Evolutionary conservation across 2,329 filamentous ascomycete species (phyloP), one percentile per base, ranked within the genome.

Genomic region (Colletotrichum lini): DNA sequence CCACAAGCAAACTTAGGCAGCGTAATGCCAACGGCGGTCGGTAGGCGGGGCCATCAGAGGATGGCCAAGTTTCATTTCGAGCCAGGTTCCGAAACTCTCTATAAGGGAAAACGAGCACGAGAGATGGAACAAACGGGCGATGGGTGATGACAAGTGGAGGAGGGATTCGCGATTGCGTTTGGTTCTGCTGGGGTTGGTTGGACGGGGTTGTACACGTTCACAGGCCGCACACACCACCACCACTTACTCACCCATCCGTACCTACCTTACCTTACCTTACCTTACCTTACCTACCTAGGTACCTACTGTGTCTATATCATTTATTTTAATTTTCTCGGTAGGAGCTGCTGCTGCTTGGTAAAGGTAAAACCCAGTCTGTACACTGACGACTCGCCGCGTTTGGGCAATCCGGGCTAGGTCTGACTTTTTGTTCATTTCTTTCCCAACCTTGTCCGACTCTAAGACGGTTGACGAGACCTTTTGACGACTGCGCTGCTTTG

Each of bases 81-180:
- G 58, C 53, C 59, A 70, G 53, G 50, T 63, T 65, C 59, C 66
- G 66, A 72, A 72, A 70, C 66, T 65, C 59, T 70, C 65, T 63
- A 42, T 21, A 38, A 18, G 23, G 30, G 50, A 40, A 40, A 30
- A 65, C 52, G 52, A 38, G 21, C 52, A 26, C 18, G 45, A 26
- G 9, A 15, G 26, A 12, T 15, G 26, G 52, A 42, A 44, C 26
- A n/a, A 45, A n/a, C 38, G 18, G 23, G 23, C n/a, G 56, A 67
- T 62, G 50, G 56, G 59, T 30, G 50, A 62, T 35, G 67, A 57
- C 42, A 30, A 42, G 49, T 52, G 67, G 44, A 62, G 47, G 49
- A 35, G 30, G 40, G 30, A 52, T 60, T 56, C 6, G 30, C 5
- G 21, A 54, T 63, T 62, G 47, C 23, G 60, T 63, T 63, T 54